These are phyloP conservation scores for Pichia sp. DNA, from an alignment of 1,139 yeast species.

Conservation along the genomic window DNA sequence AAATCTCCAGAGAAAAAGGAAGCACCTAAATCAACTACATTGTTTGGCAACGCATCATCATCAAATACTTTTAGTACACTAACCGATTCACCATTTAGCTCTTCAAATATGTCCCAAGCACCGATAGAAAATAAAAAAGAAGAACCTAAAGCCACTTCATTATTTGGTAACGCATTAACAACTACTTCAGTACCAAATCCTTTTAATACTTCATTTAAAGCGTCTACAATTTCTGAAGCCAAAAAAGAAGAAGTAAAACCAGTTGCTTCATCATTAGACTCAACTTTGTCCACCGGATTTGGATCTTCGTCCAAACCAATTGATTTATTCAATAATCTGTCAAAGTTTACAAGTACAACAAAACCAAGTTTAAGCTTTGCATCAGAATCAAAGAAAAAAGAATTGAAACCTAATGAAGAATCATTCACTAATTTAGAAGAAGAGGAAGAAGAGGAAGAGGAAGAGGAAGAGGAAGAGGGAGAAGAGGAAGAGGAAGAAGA, in stretches of 20 bases:
- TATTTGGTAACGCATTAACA: not conserved
- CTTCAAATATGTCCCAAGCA: not conserved
- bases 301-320: no score
- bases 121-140: not conserved
- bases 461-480: not conserved
- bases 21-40: not conserved
- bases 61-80: not conserved
- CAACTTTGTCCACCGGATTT: no score
- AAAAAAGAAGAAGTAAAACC: not conserved
- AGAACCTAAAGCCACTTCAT: not conserved
- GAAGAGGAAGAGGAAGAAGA: constrained; percentile 2
- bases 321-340: not conserved
- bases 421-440: no score
- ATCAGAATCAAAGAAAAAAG: constrained; percentile 1
- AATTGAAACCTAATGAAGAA: constrained; percentile 7
- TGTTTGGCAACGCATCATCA: not conserved
- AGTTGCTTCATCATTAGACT: not conserved
- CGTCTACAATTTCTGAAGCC: not conserved
- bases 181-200: not conserved
- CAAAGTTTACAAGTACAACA: not conserved
- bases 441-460: constrained; percentile 2
- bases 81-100: no score
- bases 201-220: not conserved
- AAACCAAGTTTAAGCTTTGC: not conserved
- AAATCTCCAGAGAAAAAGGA: not conserved